phyloP scores from a whole-genome alignment of 257 asterid species.

The Misopates orontium region DNA sequence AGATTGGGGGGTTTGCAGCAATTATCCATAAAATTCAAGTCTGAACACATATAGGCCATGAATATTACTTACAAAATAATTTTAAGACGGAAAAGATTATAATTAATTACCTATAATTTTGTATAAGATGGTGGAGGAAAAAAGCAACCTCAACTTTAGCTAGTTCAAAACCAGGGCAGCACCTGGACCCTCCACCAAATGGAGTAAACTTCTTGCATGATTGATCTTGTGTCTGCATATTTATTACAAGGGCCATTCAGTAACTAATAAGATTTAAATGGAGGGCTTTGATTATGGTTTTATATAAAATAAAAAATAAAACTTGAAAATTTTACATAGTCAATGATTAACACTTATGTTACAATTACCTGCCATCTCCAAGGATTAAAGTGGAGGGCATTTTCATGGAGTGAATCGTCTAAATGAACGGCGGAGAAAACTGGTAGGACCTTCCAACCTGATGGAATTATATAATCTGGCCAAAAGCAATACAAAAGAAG shows the following conservation, averaged over 20 bases:
- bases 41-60: no score
- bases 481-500: slow-evolving; percentile 5
- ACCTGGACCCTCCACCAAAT: slow-evolving; percentile 82
- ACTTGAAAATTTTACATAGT: no score
- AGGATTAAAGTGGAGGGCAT: slow-evolving; percentile 57
- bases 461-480: slow-evolving; percentile 67
- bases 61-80: no score
- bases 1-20: no score
- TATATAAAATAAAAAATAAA: no score
- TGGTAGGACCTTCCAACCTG: slow-evolving; percentile 90
- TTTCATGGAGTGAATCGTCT: slow-evolving; percentile 61
- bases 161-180: slow-evolving; percentile 81
- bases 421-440: slow-evolving; percentile 77
- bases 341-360: neutral
- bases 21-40: no score
- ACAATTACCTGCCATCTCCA: slow-evolving; percentile 75
- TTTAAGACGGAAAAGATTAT: slow-evolving; percentile 1
- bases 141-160: slow-evolving; percentile 81
- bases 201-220: slow-evolving; percentile 72
- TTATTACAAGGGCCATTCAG: slow-evolving; percentile 10
- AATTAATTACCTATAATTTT: slow-evolving; percentile 49
- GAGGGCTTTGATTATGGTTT: no score
- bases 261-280: no score
- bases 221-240: slow-evolving; percentile 55
- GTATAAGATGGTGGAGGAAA: slow-evolving; percentile 70